A percentile compares a stretch with the other conserved stretches of the same genome.
Conservation (phyloP, 371 early-diverging fungal genomes). For the Mucor irregularis region DNA sequence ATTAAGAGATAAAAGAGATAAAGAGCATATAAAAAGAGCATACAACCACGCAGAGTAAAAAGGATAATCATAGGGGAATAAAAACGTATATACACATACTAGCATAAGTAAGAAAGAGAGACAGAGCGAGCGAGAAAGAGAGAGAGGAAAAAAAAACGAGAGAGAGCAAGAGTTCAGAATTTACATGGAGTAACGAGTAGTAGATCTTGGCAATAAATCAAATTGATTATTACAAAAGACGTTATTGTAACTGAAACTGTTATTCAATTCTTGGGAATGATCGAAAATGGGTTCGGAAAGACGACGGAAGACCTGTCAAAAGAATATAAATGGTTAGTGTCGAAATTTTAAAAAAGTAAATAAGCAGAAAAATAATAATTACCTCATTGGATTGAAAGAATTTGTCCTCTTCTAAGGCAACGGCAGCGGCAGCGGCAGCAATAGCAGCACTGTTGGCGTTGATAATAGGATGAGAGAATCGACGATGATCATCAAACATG, state of each 20-base stretch:
- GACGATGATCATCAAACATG: constrained; percentile 13
- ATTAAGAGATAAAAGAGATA: constrained; percentile 7
- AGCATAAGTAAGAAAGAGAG: constrained; percentile 11
- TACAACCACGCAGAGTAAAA: constrained; percentile 20
- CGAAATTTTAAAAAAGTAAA: no score
- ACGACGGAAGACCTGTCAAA: constrained; percentile 11
- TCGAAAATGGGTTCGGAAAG: constrained; percentile 30
- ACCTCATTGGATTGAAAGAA: constrained; percentile 16
- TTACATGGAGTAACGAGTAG: not conserved
- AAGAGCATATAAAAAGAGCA: constrained; percentile 5
- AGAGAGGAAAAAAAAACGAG: not conserved
- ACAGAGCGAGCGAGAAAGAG: constrained; percentile 1
- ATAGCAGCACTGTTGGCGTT: no score
- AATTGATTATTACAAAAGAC: not conserved
- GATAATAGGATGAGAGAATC: constrained; percentile 8
- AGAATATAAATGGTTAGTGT: not conserved
- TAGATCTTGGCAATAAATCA: constrained; percentile 1
- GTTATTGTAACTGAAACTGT: not conserved
- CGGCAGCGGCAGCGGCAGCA: no score
- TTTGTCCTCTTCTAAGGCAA: no score
- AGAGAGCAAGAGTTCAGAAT: not conserved
- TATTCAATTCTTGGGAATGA: not conserved
- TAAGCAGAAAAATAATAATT: not conserved
- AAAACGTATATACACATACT: constrained; percentile 12
- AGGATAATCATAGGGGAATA: not conserved